Evolutionary conservation across 2,329 filamentous ascomycete genomes (phyloP).

Genomic region (Fonsecaea multimorphosa): DNA sequence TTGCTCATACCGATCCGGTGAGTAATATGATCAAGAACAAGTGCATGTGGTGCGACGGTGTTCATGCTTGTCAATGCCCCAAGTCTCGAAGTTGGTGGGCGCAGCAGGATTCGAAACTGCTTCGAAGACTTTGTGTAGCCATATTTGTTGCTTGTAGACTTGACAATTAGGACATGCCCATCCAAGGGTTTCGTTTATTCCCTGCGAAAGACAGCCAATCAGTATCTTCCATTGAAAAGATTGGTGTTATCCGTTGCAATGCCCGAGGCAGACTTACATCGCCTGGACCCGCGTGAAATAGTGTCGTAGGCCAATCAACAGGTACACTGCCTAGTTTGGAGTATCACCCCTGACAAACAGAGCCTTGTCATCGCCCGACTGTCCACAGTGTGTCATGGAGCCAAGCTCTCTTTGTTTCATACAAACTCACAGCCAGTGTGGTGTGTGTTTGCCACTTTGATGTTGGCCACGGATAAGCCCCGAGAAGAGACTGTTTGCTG

Average conservation of each 20-base stretch:
- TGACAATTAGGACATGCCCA: not conserved
- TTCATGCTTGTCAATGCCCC: not conserved
- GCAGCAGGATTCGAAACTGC: not conserved
- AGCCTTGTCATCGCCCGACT: constrained; percentile 4
- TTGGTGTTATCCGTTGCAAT: not conserved
- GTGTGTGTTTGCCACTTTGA: not conserved
- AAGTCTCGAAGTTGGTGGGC: not conserved
- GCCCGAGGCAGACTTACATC: not conserved
- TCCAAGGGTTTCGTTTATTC: not conserved
- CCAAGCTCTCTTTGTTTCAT: not conserved
- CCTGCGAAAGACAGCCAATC: not conserved
- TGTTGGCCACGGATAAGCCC: not conserved
- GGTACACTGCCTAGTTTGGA: not conserved
- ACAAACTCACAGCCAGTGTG: not conserved
- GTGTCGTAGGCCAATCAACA: not conserved
- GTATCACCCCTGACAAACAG: constrained; percentile 19
- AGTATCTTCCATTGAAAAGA: not conserved
- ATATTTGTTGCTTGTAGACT: not conserved
- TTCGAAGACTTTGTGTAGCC: not conserved
- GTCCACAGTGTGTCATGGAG: constrained; percentile 9
- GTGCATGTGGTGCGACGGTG: not conserved
- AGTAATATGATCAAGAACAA: not conserved
- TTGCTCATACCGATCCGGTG: not conserved
- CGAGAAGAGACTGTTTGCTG: not conserved
- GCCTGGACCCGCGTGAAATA: not conserved